Percentiles rank a stretch among this genome's conserved stretches.
These are phyloP conservation scores for Leucocoprinus birnbaumii DNA, from an alignment of 768 basidiomycete genomes.

Conservation along the genomic window DNA sequence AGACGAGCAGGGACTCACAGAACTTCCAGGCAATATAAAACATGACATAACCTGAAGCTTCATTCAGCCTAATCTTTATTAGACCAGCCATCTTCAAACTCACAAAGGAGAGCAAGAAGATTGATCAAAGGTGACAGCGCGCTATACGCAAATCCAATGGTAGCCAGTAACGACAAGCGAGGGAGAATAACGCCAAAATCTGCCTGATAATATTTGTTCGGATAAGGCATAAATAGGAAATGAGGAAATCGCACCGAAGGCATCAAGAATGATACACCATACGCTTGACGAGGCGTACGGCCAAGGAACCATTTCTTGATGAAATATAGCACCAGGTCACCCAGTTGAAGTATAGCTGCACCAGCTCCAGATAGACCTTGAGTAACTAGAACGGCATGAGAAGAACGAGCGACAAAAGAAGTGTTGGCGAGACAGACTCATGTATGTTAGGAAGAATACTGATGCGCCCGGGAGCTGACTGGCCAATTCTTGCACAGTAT, in stretches of 20 bases:
- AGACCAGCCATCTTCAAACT: slow-evolving; percentile 9
- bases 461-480: slow-evolving; percentile 51
- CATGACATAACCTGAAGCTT: slow-evolving; percentile 41
- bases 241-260: slow-evolving; percentile 35
- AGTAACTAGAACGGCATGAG: slow-evolving; percentile 29
- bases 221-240: neutral
- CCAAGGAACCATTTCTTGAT: slow-evolving; percentile 64
- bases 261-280: slow-evolving; percentile 52
- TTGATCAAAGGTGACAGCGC: slow-evolving; percentile 67
- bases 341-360: slow-evolving; percentile 50
- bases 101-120: slow-evolving; percentile 56
- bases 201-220: slow-evolving; percentile 24
- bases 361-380: slow-evolving; percentile 54
- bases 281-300: slow-evolving; percentile 65
- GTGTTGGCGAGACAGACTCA: slow-evolving; percentile 26
- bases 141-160: slow-evolving; percentile 54
- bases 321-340: slow-evolving; percentile 53
- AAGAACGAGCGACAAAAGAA: neutral
- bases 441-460: slow-evolving; percentile 64
- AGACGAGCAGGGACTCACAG: slow-evolving; percentile 26
- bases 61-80: neutral
- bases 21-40: slow-evolving; percentile 63
- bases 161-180: slow-evolving; percentile 48
- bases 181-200: slow-evolving; percentile 51
- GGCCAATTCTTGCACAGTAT: slow-evolving; percentile 41